A percentile compares a stretch with the other conserved stretches of the same genome.
These are phyloP conservation scores for Cinnamomum micranthum DNA, from an alignment of 164 flowering plant species.

Conservation along the genomic window DNA sequence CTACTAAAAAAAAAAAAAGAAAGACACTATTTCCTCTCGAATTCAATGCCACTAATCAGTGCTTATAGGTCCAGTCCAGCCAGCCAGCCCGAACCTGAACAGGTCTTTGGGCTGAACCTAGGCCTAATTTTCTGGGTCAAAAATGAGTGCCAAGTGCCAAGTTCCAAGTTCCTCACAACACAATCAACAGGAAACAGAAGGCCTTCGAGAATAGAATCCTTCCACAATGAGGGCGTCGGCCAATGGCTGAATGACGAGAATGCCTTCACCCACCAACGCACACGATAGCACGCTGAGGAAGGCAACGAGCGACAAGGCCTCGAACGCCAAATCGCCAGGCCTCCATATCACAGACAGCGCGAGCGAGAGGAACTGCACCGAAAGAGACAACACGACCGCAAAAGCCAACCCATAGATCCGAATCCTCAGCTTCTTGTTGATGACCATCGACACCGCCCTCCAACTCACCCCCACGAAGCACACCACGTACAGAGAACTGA, in stretches of 20 bases:
- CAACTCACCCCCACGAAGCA: slow-evolving; percentile 44
- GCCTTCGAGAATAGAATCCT: not conserved
- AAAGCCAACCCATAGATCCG: slow-evolving; percentile 37
- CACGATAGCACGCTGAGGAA: slow-evolving; percentile 30
- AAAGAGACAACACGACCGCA: slow-evolving; percentile 30
- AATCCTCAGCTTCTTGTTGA: slow-evolving; percentile 49
- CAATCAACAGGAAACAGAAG: too few species aligned
- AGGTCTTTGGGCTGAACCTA: too few species aligned
- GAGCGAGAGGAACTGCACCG: slow-evolving; percentile 32
- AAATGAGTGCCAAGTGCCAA: too few species aligned
- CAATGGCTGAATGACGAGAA: slow-evolving; percentile 55
- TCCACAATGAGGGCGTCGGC: slow-evolving; percentile 45
- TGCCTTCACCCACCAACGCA: slow-evolving; percentile 47
- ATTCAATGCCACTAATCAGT: too few species aligned
- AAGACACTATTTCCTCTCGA: too few species aligned
- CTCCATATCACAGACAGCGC: slow-evolving; percentile 35
- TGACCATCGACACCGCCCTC: slow-evolving; percentile 48
- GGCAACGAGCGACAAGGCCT: slow-evolving; percentile 21
- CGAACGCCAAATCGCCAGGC: slow-evolving; percentile 25
- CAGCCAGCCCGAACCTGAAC: too few species aligned
- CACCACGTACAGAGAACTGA: slow-evolving; percentile 30
- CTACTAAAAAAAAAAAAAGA: too few species aligned
- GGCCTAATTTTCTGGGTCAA: too few species aligned
- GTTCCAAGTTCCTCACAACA: too few species aligned
- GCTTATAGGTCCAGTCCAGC: too few species aligned